Evolutionary conservation across 306 rosid species (phyloP), one percentile per base, ranked within the genome.

Genomic region (Acacia acuminata): DNA sequence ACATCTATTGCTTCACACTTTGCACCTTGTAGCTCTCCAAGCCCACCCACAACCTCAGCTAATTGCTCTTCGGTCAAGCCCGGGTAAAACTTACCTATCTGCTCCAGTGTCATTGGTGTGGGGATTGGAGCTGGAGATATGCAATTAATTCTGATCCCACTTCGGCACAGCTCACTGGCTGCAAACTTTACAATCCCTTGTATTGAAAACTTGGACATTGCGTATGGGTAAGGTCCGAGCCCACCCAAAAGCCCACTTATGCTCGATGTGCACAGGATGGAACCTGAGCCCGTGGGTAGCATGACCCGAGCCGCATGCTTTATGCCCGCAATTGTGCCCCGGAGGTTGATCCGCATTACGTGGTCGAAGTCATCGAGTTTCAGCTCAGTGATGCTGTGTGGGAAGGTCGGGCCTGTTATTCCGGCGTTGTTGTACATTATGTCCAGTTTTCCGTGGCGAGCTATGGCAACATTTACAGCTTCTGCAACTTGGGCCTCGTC

Each of bases 401-500:
- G 94, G 79, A 81, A 3, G 3, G 75, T 30, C 8, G 98, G 90
- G 17, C 98, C 98, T 19, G 91, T 64, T 43, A 93, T 91, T 53
- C 98, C 98, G 1, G 94, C 98, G 22, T 93, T 94, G 91, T 94
- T 94, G 94, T 89, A 88, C 94, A 94, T 84, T 65, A 94, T 87
- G 77, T 93, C 97, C 0, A 94, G 91, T 61, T 90, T 94, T 64
- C 97, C 94, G 13, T 90, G 87, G 47, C 70, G 87, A 86, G 82
- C 61, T 66, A 93, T 4, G 48, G 97, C 89, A 2, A 76, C 25
- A 17, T 93, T 74, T 0, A 94, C 92, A 0, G 90, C 97, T n/a
- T 82, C 85, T 0, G 67, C 94, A 3, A 94, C 53, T 44, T 94
- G 94, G 75, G 94, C 85, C 86, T 94, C 97, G 1, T 71, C 20